These are phyloP conservation scores for Rhododendron williamsianum DNA, from an alignment of 148 eudicot genomes.

Conservation along the genomic window DNA sequence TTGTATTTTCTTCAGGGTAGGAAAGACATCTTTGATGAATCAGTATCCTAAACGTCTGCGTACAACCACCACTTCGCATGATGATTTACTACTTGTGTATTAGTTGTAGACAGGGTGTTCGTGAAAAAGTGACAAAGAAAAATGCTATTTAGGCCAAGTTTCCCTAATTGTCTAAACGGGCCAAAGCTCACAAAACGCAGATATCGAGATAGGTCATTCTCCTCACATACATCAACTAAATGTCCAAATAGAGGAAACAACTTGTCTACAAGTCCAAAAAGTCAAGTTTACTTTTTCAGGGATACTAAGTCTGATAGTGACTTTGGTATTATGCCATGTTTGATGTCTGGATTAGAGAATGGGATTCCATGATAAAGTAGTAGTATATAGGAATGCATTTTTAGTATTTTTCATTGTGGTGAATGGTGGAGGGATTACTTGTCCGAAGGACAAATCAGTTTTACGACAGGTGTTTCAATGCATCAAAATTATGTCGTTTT, in stretches of 20 bases:
- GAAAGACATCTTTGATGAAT: conserved; percentile 55
- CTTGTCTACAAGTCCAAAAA: background rate
- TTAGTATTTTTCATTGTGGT: background rate
- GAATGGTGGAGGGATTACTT: background rate
- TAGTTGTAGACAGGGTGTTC: background rate
- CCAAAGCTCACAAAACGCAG: background rate
- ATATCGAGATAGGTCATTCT: too few relatives aligned
- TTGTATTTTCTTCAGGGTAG: conserved; percentile 31
- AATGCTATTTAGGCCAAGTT: background rate
- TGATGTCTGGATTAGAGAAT: background rate
- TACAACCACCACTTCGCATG: background rate
- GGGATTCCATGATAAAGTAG: background rate
- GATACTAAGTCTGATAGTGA: background rate
- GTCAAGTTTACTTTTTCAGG: background rate
- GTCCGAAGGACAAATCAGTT: background rate
- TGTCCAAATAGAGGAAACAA: background rate
- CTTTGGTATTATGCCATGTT: background rate
- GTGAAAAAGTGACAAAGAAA: background rate
- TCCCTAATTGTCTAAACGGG: background rate
- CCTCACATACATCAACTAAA: background rate
- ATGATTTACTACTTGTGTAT: background rate
- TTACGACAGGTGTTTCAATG: background rate
- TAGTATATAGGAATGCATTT: background rate
- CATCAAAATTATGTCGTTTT: background rate
- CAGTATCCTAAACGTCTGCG: conserved; percentile 23